Evolutionary conservation across 2,329 filamentous ascomycete species (phyloP).

Genomic region (Chrysoporthe austroafricana): DNA sequence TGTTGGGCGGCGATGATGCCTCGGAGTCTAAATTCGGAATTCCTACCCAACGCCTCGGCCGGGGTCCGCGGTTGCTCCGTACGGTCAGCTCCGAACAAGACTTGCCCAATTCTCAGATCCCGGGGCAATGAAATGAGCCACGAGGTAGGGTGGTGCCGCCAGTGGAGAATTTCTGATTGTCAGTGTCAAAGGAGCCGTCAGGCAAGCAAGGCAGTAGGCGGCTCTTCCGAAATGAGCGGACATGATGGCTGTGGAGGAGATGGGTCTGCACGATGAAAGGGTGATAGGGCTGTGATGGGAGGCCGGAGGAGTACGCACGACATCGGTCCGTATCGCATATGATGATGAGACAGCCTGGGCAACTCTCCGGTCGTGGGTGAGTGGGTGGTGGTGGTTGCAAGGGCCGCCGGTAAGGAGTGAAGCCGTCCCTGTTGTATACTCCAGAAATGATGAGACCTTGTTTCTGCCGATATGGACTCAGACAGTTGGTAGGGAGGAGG

Average conservation of each 20-base stretch:
- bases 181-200: not conserved
- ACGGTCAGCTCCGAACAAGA: slow-evolving; percentile 4
- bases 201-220: not conserved
- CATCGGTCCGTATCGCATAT: not conserved
- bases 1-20: not conserved
- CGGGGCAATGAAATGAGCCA: slow-evolving; percentile 17
- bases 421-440: not conserved
- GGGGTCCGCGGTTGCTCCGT: not conserved
- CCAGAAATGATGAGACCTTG: not conserved
- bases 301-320: not conserved
- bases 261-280: not conserved
- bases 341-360: not conserved
- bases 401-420: not conserved
- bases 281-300: not conserved
- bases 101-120: not conserved
- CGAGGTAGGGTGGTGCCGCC: slow-evolving; percentile 25
- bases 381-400: not conserved
- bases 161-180: slow-evolving; percentile 25
- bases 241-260: not conserved
- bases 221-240: slow-evolving; percentile 6
- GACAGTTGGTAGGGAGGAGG: not conserved
- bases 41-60: not conserved
- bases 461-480: not conserved
- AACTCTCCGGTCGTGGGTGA: not conserved
- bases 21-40: not conserved